Conservation (phyloP, 768 basidiomycete genomes). For the Coprinellus aureogranulatus region DNA sequence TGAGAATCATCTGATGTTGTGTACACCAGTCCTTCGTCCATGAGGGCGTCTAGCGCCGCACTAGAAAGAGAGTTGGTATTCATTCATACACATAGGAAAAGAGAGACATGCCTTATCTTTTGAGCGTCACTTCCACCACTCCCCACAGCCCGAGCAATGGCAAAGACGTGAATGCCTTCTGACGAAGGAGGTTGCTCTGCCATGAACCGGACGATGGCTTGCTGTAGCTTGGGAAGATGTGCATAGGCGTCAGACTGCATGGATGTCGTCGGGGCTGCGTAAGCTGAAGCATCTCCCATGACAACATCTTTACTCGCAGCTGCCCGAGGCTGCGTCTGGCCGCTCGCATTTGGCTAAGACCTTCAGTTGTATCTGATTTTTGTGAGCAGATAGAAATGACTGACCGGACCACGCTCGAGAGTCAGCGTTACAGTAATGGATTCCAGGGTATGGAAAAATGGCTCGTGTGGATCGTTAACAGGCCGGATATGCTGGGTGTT, state of each 20-base stretch:
- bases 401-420: slow-evolving; percentile 64
- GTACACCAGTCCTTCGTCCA: slow-evolving; percentile 78
- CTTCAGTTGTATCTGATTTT: background rate
- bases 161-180: slow-evolving; percentile 74
- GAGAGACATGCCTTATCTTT: slow-evolving; percentile 56
- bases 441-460: slow-evolving; percentile 81
- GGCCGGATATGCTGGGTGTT: slow-evolving; percentile 73
- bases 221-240: slow-evolving; percentile 58
- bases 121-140: slow-evolving; percentile 42
- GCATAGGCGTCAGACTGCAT: slow-evolving; percentile 45
- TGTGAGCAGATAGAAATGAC: slow-evolving; percentile 15
- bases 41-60: slow-evolving; percentile 69
- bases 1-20: slow-evolving; percentile 83
- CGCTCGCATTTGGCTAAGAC: slow-evolving; percentile 31
- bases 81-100: background rate
- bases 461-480: slow-evolving; percentile 68
- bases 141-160: slow-evolving; percentile 66
- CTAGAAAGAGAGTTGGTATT: slow-evolving; percentile 32
- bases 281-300: slow-evolving; percentile 34
- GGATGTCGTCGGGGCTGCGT: slow-evolving; percentile 33
- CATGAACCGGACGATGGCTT: slow-evolving; percentile 67
- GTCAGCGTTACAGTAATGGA: slow-evolving; percentile 65
- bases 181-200: slow-evolving; percentile 40
- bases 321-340: slow-evolving; percentile 18
- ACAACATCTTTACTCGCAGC: slow-evolving; percentile 10